Conservation (phyloP, 225 moss, liverwort and hornwort species). For the Straminergon stramineum region DNA sequence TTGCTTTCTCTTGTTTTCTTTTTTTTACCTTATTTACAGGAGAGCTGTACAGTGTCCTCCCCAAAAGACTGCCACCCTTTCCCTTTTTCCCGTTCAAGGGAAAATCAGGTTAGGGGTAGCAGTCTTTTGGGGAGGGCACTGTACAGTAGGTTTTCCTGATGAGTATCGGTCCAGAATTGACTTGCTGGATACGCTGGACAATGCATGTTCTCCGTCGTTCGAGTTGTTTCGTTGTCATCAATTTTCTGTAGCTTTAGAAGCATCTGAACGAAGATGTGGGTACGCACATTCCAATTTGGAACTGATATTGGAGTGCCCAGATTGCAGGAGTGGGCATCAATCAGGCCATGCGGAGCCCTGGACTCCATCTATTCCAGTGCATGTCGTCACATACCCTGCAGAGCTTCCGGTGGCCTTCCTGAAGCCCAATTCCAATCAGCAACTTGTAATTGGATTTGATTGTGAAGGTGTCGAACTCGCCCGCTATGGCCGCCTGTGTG, state of each 20-base stretch:
- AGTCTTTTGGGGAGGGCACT: neutral
- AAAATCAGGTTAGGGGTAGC: neutral
- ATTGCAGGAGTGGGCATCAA: constrained; percentile 21
- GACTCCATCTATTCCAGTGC: constrained; percentile 41
- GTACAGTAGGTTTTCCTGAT: neutral
- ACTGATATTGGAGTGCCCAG: constrained; percentile 15
- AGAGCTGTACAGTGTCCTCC: neutral
- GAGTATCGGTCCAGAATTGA: neutral
- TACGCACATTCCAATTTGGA: neutral
- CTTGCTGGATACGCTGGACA: neutral
- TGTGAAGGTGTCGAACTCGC: constrained; percentile 79
- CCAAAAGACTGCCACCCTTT: neutral
- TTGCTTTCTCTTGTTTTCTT: neutral
- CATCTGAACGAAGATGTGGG: neutral
- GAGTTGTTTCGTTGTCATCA: neutral
- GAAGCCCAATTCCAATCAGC: constrained; percentile 33
- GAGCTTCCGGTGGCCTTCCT: constrained; percentile 55
- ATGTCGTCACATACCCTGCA: constrained; percentile 42
- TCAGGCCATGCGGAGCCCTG: constrained; percentile 17
- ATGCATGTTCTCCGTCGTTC: too few relatives aligned
- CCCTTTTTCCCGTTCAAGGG: neutral
- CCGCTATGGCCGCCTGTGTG: constrained; percentile 70
- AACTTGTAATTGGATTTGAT: constrained; percentile 62
- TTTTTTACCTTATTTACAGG: neutral
- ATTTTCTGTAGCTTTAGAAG: neutral